phyloP scores from a whole-genome alignment of 1,284 basidiomycete genomes.

The Gastroboletus turbinatus region DNA sequence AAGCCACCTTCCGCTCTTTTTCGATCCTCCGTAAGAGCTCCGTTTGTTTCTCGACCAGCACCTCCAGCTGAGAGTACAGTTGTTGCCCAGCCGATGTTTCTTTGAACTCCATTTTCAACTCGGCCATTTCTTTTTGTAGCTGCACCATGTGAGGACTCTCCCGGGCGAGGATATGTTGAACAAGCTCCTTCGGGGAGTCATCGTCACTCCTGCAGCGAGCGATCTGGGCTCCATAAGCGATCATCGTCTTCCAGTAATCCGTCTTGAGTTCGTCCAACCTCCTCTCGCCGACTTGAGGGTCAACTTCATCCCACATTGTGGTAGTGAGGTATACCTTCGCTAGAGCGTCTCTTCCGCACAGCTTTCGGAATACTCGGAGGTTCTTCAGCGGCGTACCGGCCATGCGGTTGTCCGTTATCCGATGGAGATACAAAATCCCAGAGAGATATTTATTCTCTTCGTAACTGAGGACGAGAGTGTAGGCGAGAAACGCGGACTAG shows the following conservation, averaged over 20 bases:
- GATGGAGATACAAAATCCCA: slow-evolving; percentile 51
- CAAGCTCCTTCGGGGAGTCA: slow-evolving; percentile 7
- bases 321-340: slow-evolving; percentile 11
- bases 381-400: slow-evolving; percentile 42
- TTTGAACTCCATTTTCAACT: slow-evolving; percentile 1
- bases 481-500: background rate
- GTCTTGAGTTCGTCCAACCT: background rate
- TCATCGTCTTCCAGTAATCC: background rate
- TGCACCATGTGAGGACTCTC: too few species aligned
- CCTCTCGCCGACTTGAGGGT: background rate
- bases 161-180: background rate
- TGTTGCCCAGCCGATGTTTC: slow-evolving; percentile 7
- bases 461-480: slow-evolving; percentile 28
- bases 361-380: slow-evolving; percentile 24
- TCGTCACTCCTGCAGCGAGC: slow-evolving; percentile 4
- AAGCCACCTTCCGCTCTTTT: background rate
- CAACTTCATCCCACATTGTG: slow-evolving; percentile 23
- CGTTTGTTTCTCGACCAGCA: background rate
- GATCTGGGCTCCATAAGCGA: slow-evolving; percentile 2
- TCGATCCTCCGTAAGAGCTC: slow-evolving; percentile 5
- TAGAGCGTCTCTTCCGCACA: slow-evolving; percentile 2
- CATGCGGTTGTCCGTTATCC: slow-evolving; percentile 47
- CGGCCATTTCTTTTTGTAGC: slow-evolving; percentile 7
- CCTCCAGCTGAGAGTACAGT: slow-evolving; percentile 9
- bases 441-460: slow-evolving; percentile 33